Percentiles rank a stretch among this genome's conserved stretches.
Conservation (phyloP, 345 rosid genomes). For the Camelina neglecta region DNA sequence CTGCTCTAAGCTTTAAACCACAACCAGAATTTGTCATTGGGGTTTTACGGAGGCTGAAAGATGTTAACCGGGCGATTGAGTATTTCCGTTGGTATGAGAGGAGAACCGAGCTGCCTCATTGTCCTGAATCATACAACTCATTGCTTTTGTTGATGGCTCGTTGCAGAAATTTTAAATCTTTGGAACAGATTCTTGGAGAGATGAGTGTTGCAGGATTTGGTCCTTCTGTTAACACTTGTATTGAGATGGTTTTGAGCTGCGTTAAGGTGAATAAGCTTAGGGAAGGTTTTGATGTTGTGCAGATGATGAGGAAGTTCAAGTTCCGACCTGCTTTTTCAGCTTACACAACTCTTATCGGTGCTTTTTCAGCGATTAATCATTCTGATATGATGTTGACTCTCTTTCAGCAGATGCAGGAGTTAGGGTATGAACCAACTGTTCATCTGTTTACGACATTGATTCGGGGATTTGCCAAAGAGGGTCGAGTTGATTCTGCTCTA, state of each 20-base stretch:
- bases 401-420: constrained; percentile 92
- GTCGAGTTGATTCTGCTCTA: constrained; percentile 82
- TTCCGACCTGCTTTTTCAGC: constrained; percentile 95
- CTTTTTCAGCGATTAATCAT: constrained; percentile 60
- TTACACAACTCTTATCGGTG: constrained; percentile 88
- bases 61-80: constrained; percentile 60
- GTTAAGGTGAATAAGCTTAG: constrained; percentile 65
- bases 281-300: constrained; percentile 77
- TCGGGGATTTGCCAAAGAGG: constrained; percentile 80
- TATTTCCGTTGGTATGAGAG: constrained; percentile 83
- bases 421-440: constrained; percentile 86
- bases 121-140: constrained; percentile 81
- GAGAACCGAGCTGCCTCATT: constrained; percentile 58
- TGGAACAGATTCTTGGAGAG: constrained; percentile 80
- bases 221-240: constrained; percentile 57
- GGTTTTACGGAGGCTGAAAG: constrained; percentile 69
- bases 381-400: constrained; percentile 78
- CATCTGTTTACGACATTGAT: constrained; percentile 88
- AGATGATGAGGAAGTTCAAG: constrained; percentile 86
- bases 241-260: constrained; percentile 66
- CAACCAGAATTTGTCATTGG: constrained; percentile 66
- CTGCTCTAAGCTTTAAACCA: constrained; percentile 55
- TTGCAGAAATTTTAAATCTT: constrained; percentile 54
- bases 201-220: constrained; percentile 91
- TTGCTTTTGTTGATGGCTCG: constrained; percentile 77